Base-by-base conservation (phyloP, 257 asterid species). In the Euphrasia confusa region DNA sequence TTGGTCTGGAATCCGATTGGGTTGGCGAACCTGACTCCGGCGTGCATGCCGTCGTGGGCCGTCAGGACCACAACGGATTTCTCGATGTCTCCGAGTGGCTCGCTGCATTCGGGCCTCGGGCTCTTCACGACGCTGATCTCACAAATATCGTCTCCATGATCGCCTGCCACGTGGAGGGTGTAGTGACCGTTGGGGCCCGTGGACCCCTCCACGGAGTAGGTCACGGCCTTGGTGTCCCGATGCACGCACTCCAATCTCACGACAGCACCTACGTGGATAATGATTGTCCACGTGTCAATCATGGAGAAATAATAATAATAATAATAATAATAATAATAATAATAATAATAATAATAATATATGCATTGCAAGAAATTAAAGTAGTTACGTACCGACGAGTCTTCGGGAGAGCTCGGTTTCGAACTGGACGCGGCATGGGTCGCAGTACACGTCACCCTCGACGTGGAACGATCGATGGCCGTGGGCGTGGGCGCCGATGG, bases 391-490 rank as follows among this genome's bases (percentile, higher is more conserved):
- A 81, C 87, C 84, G 7, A 27, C 0, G 30, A 82, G 62, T 35
- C 70, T 71, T 6, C 55, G 50, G 58, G 85, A 65, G 66, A 82
- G 83, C 3, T 63, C 73, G 4, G 81, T 82, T 58, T 72, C 53
- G 33, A 82, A 82, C 68, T 63, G 66, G 57, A 69, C 70, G 6
- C 81, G 79, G 68, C 88, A 82, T 11, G 85, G 81, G 73, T 82
- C 88, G 35, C 88, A 82, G 54, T 77, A 82, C 2, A 82, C 85
- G 4, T 74, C 69, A 30, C 88, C 85, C 50, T 77, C 79, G 17
- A 79, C 79, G 3, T 65, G 8, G 75, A 81, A 74, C 39, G 11
- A 58, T 4, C n/a, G 55, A 8, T 15, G 17, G 44, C 27, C 27
- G 27, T 50, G 17, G 44, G 5, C 28, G 12, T 9, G 42, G 49